Percentiles rank a stretch among this genome's conserved stretches.
These are phyloP conservation scores for Hanseniaspora nectarophila DNA, from an alignment of 805 yeast genomes.

Conservation along the genomic window DNA sequence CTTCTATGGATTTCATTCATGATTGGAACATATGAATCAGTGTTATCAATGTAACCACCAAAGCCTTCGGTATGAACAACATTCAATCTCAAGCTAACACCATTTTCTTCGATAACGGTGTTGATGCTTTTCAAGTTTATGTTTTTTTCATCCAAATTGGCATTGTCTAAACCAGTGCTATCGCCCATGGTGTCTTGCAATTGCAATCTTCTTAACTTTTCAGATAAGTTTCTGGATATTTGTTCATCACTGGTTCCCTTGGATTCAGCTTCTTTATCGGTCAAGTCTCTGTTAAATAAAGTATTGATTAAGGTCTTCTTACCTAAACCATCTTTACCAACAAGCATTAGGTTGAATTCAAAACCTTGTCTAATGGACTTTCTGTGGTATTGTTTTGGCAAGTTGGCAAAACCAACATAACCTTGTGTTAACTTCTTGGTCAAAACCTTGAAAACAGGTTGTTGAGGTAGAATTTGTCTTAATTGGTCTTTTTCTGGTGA, in stretches of 20 bases:
- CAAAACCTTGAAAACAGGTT: constrained; percentile 45
- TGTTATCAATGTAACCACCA: constrained; percentile 77
- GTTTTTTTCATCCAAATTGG: neutral
- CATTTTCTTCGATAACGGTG: constrained; percentile 81
- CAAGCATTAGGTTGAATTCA: constrained; percentile 75
- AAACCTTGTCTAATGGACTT: constrained; percentile 84
- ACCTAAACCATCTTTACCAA: constrained; percentile 87
- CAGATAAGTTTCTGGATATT: constrained; percentile 23
- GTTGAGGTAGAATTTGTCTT: constrained; percentile 23
- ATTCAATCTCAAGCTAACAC: constrained; percentile 72
- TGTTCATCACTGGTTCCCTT: neutral
- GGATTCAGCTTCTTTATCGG: constrained; percentile 19
- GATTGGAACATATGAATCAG: constrained; percentile 77
- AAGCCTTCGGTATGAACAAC: constrained; percentile 88
- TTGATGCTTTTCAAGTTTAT: constrained; percentile 51
- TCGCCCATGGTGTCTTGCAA: constrained; percentile 15
- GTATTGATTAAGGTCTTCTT: constrained; percentile 87
- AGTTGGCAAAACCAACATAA: constrained; percentile 91
- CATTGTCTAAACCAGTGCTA: constrained; percentile 17
- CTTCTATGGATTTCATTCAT: constrained; percentile 78
- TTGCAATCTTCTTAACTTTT: constrained; percentile 15
- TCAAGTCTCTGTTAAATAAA: constrained; percentile 59
- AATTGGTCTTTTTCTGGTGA: neutral
- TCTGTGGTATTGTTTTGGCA: constrained; percentile 98
- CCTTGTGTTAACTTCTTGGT: constrained; percentile 69